Conservation (phyloP, 2,329 filamentous ascomycete genomes). For the Cladobotryum protrusum region DNA sequence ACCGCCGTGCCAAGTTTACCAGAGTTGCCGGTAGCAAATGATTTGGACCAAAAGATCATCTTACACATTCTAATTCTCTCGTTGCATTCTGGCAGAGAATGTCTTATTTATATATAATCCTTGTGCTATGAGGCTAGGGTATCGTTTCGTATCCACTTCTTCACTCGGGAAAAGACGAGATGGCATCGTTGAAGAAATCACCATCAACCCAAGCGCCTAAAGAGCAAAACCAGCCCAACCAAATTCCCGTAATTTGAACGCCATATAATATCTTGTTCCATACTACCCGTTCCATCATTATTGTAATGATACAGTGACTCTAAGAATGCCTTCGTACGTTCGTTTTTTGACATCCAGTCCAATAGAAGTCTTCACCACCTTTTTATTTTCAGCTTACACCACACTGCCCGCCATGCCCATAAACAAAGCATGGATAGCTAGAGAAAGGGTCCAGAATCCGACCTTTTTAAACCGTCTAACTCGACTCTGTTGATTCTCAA, state of each 20-base stretch:
- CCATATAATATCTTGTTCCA: slow-evolving; percentile 5
- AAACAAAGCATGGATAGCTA: slow-evolving; percentile 89
- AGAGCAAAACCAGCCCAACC: slow-evolving; percentile 5
- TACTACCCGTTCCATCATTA: slow-evolving; percentile 6
- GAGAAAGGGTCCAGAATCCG: slow-evolving; percentile 88
- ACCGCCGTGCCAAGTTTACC: too few relatives aligned
- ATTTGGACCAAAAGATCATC: too few relatives aligned
- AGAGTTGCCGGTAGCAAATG: too few relatives aligned
- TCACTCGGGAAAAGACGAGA: background rate
- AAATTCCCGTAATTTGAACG: slow-evolving; percentile 5
- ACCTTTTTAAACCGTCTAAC: slow-evolving; percentile 89
- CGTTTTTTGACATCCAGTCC: background rate
- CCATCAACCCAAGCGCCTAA: background rate
- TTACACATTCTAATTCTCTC: too few relatives aligned
- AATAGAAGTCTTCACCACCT: background rate
- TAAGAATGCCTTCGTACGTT: slow-evolving; percentile 1
- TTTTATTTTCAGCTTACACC: slow-evolving; percentile 31
- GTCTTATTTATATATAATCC: background rate
- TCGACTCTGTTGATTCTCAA: slow-evolving; percentile 81
- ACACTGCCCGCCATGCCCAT: slow-evolving; percentile 88
- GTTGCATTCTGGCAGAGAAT: background rate
- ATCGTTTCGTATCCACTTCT: background rate
- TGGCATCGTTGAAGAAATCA: background rate
- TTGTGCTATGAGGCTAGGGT: background rate
- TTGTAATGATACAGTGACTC: slow-evolving; percentile 12